Evolutionary conservation across 139 green algal species (phyloP).

Genomic region (Haematococcus lacustris): DNA sequence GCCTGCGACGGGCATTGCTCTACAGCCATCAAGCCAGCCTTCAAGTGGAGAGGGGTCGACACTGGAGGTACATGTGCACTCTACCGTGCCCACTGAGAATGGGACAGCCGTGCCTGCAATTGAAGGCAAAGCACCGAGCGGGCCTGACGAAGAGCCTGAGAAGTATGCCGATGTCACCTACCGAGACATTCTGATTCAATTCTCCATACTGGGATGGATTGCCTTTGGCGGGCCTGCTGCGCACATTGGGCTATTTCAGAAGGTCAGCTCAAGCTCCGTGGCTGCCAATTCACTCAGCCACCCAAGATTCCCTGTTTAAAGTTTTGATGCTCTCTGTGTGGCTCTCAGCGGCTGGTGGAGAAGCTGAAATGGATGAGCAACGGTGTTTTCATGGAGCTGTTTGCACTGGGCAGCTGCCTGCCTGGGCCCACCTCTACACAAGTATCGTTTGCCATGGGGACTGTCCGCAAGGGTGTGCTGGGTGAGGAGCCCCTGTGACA

Average conservation of each 20-base stretch:
- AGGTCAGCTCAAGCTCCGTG: slow-evolving; percentile 31
- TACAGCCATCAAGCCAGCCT: no score
- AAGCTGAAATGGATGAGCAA: slow-evolving; percentile 68
- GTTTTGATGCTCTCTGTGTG: no score
- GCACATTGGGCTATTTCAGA: slow-evolving; percentile 74
- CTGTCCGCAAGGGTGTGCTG: slow-evolving; percentile 69
- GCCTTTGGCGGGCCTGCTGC: slow-evolving; percentile 73
- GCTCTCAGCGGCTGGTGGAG: slow-evolving; percentile 67
- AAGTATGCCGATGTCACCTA: slow-evolving; percentile 32
- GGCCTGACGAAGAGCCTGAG: neutral
- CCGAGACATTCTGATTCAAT: slow-evolving; percentile 58
- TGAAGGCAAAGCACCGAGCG: neutral
- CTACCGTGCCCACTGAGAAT: no score
- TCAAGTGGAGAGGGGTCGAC: no score
- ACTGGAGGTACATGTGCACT: no score
- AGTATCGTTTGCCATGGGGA: slow-evolving; percentile 69
- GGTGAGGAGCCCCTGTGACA: slow-evolving; percentile 21
- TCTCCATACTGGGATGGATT: slow-evolving; percentile 71
- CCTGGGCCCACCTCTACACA: slow-evolving; percentile 87
- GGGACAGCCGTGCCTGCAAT: no score
- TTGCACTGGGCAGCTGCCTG: slow-evolving; percentile 81
- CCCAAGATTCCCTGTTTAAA: no score
- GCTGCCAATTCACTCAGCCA: no score
- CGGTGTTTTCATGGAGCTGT: slow-evolving; percentile 79
- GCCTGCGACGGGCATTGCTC: no score